A percentile compares a stretch with the other conserved stretches of the same genome.
Evolutionary conservation across 805 yeast genomes (phyloP).

Genomic region (Saturnispora hagleri): DNA sequence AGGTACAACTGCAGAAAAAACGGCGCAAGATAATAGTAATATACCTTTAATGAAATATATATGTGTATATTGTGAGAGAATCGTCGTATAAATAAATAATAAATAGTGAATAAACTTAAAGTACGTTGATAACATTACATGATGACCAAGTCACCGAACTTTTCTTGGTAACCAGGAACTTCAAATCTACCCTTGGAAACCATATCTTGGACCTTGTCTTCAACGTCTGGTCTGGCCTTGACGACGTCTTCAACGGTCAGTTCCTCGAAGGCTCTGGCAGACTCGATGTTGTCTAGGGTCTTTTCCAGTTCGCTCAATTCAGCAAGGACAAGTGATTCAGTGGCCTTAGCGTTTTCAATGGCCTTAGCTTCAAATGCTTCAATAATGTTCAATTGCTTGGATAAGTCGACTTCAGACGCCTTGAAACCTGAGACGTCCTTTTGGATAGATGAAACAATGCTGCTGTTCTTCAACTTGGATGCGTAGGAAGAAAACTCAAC

Average conservation of each 20-base stretch:
- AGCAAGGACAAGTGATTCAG: constrained; percentile 79
- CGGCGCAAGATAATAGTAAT: background rate
- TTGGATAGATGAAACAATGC: constrained; percentile 74
- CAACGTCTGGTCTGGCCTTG: constrained; percentile 95
- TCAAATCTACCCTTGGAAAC: constrained; percentile 96
- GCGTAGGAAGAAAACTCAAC: constrained; percentile 82
- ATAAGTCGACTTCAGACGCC: constrained; percentile 78
- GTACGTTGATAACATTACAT: constrained; percentile 41
- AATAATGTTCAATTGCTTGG: constrained; percentile 85
- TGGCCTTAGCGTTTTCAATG: constrained; percentile 85
- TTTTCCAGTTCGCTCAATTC: constrained; percentile 80
- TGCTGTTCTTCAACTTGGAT: constrained; percentile 68
- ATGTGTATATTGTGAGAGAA: constrained; percentile 5
- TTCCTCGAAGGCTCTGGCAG: constrained; percentile 96
- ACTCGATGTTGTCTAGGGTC: constrained; percentile 88
- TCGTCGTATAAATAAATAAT: constrained; percentile 11
- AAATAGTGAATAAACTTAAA: constrained; percentile 8
- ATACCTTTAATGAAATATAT: background rate
- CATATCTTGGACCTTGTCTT: constrained; percentile 90
- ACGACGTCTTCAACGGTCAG: constrained; percentile 92
- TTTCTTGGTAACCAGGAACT: constrained; percentile 97
- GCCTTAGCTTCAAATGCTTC: constrained; percentile 94
- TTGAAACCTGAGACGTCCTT: constrained; percentile 63
- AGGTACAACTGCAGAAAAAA: background rate
- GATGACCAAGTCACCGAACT: constrained; percentile 93